These are phyloP conservation scores for Tolypocladium nubicola DNA, from an alignment of 2,329 filamentous ascomycete genomes.

Conservation along the genomic window DNA sequence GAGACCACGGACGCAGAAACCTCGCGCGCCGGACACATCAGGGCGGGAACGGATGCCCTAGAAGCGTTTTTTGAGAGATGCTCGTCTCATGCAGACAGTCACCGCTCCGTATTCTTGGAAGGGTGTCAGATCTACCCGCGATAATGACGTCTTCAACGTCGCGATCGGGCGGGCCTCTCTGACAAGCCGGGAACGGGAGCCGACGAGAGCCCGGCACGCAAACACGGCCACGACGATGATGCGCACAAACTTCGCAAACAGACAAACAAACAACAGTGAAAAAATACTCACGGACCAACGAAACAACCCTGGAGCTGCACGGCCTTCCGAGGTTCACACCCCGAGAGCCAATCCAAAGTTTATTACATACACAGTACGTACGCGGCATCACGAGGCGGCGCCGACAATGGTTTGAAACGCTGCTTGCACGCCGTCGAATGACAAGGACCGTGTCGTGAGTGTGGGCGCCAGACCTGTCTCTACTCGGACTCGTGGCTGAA, in stretches of 20 bases:
- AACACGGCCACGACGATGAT: background rate
- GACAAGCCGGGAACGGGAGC: background rate
- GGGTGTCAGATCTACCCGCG: background rate
- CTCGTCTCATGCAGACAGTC: background rate
- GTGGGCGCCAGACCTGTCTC: constrained; percentile 7
- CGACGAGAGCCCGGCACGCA: background rate
- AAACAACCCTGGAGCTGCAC: background rate
- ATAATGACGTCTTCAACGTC: background rate
- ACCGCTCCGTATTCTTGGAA: background rate
- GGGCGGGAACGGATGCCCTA: background rate
- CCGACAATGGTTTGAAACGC: background rate
- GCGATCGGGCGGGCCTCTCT: background rate
- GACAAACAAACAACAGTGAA: background rate
- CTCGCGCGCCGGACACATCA: background rate
- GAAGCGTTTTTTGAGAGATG: background rate
- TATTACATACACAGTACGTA: background rate
- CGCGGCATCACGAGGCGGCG: background rate
- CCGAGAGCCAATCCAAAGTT: too few relatives aligned
- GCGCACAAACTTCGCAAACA: background rate
- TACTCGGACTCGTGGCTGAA: background rate
- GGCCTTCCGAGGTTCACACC: background rate
- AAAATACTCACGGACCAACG: background rate
- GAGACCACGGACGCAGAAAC: background rate
- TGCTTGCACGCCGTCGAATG: constrained; percentile 2
- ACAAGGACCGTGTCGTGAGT: constrained; percentile 4